phyloP scores from a whole-genome alignment of 257 asterid species.

The Nicotiana attenuata region DNA sequence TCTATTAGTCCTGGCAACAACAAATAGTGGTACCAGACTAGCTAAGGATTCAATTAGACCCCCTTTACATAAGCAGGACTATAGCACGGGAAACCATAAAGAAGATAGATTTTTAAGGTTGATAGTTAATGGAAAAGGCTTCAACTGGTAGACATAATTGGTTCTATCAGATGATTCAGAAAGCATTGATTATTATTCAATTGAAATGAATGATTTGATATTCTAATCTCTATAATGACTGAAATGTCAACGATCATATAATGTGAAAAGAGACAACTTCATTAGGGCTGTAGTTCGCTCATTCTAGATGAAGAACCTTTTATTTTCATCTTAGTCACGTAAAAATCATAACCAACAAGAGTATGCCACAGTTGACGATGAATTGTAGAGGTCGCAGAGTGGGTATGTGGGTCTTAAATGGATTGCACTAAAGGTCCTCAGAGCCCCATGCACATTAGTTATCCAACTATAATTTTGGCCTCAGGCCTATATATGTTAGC shows the following conservation, averaged over 20 bases:
- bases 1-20: background rate
- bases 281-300: background rate
- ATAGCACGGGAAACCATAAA: background rate
- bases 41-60: background rate
- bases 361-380: background rate
- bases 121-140: background rate
- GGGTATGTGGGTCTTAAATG: background rate
- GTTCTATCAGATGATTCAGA: background rate
- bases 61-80: constrained; percentile 2
- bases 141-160: background rate
- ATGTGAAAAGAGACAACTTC: background rate
- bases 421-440: background rate
- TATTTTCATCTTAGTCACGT: background rate
- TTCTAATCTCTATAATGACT: background rate
- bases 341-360: background rate
- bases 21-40: background rate
- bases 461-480: background rate
- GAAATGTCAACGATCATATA: background rate
- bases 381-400: background rate
- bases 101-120: background rate
- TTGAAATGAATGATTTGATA: background rate
- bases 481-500: background rate
- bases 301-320: background rate
- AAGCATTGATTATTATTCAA: background rate
- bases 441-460: background rate